phyloP scores from a whole-genome alignment of 2,329 filamentous ascomycete species.

The Cercospora berteroae region DNA sequence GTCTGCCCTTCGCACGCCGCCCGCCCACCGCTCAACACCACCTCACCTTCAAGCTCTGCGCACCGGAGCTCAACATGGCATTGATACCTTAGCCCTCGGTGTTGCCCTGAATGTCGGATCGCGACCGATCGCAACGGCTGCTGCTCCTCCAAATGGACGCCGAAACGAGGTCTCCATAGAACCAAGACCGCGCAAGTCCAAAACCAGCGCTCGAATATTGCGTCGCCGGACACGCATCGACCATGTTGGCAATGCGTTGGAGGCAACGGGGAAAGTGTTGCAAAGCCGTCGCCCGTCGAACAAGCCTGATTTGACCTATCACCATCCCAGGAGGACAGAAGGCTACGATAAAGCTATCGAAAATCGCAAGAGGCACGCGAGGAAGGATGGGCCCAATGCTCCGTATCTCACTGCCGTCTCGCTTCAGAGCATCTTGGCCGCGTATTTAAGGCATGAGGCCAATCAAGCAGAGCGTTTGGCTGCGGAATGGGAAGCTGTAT shows the following conservation, averaged over 20 bases:
- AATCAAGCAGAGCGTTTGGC: constrained; percentile 8
- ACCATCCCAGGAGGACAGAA: not conserved
- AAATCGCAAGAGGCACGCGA: not conserved
- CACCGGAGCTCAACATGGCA: constrained; percentile 3
- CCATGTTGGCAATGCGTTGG: constrained; percentile 11
- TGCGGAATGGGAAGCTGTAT: constrained; percentile 19
- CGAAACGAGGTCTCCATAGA: not conserved
- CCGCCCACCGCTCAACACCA: not conserved
- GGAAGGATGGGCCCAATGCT: not conserved
- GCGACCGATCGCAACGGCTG: not conserved
- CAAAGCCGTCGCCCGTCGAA: not conserved
- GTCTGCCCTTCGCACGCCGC: not conserved
- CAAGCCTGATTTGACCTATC: constrained; percentile 6
- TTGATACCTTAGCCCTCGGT: not conserved
- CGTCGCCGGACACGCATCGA: constrained; percentile 11
- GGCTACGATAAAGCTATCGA: not conserved
- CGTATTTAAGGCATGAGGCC: constrained; percentile 10
- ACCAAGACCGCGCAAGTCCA: not conserved
- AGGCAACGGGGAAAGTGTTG: not conserved
- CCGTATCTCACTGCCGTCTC: not conserved
- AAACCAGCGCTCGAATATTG: not conserved
- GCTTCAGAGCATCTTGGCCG: constrained; percentile 4
- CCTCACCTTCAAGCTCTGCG: not conserved
- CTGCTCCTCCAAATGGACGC: not conserved
- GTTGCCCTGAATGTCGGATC: not conserved